Percentiles rank a stretch among this genome's conserved stretches.
Conservation (phyloP, 495 filamentous ascomycete genomes). For the Rusavskia elegans region DNA sequence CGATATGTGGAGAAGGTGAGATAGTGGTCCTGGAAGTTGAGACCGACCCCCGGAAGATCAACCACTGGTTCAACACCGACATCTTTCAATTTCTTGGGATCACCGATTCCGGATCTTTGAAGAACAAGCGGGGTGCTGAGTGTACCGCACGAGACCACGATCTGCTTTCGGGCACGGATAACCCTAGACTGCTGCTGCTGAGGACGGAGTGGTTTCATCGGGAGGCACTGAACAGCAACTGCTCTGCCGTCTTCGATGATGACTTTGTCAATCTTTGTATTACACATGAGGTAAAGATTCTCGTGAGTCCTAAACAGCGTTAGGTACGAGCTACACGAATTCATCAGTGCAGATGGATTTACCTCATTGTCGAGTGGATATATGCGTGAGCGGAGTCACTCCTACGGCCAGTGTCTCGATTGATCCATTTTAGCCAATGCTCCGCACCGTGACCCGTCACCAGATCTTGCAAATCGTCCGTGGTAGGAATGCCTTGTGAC, state of each 20-base stretch:
- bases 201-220: slow-evolving; percentile 36
- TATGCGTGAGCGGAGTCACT: slow-evolving; percentile 67
- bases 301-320: slow-evolving; percentile 26
- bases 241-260: slow-evolving; percentile 57
- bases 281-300: slow-evolving; percentile 61
- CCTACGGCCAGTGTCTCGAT: slow-evolving; percentile 23
- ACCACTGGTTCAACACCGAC: slow-evolving; percentile 57
- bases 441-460: slow-evolving; percentile 33
- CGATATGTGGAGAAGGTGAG: slow-evolving; percentile 62
- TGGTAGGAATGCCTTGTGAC: slow-evolving; percentile 56
- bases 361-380: slow-evolving; percentile 48
- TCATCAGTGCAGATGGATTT: not conserved
- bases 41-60: slow-evolving; percentile 66
- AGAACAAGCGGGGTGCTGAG: slow-evolving; percentile 64
- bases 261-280: slow-evolving; percentile 71
- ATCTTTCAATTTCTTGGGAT: slow-evolving; percentile 56
- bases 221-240: slow-evolving; percentile 42
- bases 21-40: slow-evolving; percentile 79
- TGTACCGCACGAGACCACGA: slow-evolving; percentile 67
- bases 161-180: slow-evolving; percentile 60
- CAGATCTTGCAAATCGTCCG: slow-evolving; percentile 55
- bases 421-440: slow-evolving; percentile 50
- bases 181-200: slow-evolving; percentile 31
- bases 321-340: not conserved
- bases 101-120: slow-evolving; percentile 53